Conservation (phyloP, 768 basidiomycete genomes). For the Suillus sp. region DNA sequence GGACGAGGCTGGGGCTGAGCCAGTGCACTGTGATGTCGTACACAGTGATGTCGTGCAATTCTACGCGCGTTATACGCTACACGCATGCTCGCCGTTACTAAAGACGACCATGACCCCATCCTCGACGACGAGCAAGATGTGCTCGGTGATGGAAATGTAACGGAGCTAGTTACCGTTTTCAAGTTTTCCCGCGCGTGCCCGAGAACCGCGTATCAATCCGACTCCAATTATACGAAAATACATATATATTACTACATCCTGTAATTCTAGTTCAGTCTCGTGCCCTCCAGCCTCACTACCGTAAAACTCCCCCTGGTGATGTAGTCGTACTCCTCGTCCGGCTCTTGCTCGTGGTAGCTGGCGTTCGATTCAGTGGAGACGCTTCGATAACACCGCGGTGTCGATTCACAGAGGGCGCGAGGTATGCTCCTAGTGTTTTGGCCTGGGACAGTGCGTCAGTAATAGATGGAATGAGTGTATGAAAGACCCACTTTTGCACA, state of each 20-base stretch:
- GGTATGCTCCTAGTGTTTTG: conserved; percentile 33
- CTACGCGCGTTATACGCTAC: conserved; percentile 16
- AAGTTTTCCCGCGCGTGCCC: conserved; percentile 11
- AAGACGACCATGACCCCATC: conserved; percentile 24
- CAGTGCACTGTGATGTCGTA: conserved; percentile 42
- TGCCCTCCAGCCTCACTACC: neutral
- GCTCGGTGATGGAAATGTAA: neutral
- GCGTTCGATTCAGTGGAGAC: conserved; percentile 8
- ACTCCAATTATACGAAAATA: neutral
- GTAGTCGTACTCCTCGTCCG: conserved; percentile 31
- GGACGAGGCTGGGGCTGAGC: conserved; percentile 39
- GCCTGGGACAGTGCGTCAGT: conserved; percentile 22
- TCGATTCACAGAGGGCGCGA: conserved; percentile 41
- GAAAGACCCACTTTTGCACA: conserved; percentile 53
- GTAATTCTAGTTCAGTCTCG: neutral
- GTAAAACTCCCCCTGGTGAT: conserved; percentile 27
- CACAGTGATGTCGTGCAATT: conserved; percentile 3
- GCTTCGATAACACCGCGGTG: conserved; percentile 33
- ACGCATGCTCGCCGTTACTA: conserved; percentile 20
- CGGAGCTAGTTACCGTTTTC: conserved; percentile 1
- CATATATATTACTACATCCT: neutral
- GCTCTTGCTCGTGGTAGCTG: conserved; percentile 21
- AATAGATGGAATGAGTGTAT: neutral
- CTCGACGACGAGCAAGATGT: conserved; percentile 15
- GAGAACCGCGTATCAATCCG: neutral